Conservation (phyloP, 2,329 filamentous ascomycete species). For the Grosmannia serpens region DNA sequence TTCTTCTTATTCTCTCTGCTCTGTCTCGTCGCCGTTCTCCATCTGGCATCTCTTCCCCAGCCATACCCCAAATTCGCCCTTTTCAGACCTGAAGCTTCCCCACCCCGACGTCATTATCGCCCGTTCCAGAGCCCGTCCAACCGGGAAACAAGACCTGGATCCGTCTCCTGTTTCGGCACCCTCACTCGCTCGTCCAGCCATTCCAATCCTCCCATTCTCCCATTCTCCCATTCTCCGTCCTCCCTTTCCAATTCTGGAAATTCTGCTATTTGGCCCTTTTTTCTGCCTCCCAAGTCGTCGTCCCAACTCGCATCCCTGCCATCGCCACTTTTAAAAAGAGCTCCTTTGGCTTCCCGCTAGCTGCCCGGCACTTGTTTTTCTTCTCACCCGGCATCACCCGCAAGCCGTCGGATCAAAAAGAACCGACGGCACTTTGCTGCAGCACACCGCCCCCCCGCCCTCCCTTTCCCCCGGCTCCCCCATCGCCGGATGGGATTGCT, state of each 20-base stretch:
- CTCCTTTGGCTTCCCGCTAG: neutral
- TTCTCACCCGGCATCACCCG: constrained; percentile 11
- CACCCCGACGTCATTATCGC: neutral
- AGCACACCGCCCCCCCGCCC: neutral
- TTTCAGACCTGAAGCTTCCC: neutral
- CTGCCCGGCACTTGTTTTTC: neutral
- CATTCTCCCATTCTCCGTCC: neutral
- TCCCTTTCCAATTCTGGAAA: neutral
- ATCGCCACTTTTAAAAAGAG: neutral
- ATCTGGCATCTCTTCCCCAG: neutral
- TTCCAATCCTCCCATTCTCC: neutral
- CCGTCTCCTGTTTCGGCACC: neutral
- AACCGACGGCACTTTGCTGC: neutral
- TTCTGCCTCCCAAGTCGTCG: neutral
- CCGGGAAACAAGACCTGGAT: neutral
- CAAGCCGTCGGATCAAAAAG: constrained; percentile 3
- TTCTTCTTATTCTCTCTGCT: constrained; percentile 1
- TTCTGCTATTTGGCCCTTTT: neutral
- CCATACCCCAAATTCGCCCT: neutral
- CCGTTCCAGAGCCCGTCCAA: neutral
- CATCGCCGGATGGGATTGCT: neutral
- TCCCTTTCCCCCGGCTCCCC: neutral
- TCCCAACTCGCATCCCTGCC: neutral
- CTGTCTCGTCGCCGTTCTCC: neutral
- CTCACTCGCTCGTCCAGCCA: neutral